These are phyloP conservation scores for Spencermartinsiella ligniputridi DNA, from an alignment of 1,139 yeast genomes.

Conservation along the genomic window DNA sequence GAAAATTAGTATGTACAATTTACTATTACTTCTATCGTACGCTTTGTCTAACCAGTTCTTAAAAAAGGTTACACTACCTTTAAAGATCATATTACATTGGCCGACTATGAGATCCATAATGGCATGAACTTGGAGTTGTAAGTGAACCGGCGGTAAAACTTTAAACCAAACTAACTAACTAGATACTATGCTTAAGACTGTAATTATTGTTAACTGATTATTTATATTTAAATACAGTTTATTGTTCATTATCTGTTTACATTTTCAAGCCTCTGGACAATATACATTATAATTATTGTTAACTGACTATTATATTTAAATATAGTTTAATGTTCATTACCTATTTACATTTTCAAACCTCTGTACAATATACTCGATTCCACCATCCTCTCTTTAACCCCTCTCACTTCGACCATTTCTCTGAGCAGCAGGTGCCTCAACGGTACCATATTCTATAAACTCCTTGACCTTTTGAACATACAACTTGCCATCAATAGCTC, in stretches of 20 bases:
- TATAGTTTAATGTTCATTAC: background rate
- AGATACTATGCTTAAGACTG: conserved; percentile 4
- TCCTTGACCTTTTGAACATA: conserved; percentile 70
- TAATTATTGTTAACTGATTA: background rate
- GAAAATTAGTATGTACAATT: conserved; percentile 41
- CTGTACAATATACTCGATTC: background rate
- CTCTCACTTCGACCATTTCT: conserved; percentile 27
- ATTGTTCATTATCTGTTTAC: no score
- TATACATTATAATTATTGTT: no score
- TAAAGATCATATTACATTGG: conserved; percentile 85
- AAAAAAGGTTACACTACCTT: conserved; percentile 56
- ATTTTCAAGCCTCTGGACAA: no score
- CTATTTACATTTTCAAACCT: background rate
- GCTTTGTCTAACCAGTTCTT: conserved; percentile 21
- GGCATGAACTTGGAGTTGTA: conserved; percentile 85
- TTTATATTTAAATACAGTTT: background rate
- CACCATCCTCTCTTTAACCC: conserved; percentile 28
- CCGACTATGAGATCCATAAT: conserved; percentile 90
- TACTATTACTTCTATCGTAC: background rate
- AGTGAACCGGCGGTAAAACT: conserved; percentile 12
- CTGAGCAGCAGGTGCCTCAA: conserved; percentile 30
- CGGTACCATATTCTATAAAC: conserved; percentile 66
- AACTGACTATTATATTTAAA: no score
- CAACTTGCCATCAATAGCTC: conserved; percentile 68
- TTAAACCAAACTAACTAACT: conserved; percentile 6